These are phyloP conservation scores for Periconia macrospinosa DNA, from an alignment of 2,329 filamentous ascomycete species.

Conservation along the genomic window DNA sequence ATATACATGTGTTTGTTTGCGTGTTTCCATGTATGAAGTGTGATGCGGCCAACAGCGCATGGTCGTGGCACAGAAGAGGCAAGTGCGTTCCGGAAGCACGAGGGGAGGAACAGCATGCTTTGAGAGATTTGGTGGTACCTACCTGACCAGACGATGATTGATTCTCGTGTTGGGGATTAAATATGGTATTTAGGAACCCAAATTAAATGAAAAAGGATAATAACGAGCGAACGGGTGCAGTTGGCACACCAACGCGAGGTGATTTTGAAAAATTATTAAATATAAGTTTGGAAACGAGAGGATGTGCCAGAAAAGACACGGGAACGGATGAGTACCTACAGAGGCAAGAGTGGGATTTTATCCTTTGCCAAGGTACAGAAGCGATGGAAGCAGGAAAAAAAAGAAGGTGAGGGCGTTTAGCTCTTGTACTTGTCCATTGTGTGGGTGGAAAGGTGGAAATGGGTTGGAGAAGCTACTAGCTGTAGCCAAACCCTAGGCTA, in stretches of 20 bases:
- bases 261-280: not conserved
- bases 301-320: slow-evolving; percentile 3
- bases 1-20: not conserved
- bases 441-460: not conserved
- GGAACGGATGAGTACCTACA: slow-evolving; percentile 8
- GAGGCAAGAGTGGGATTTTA: slow-evolving; percentile 24
- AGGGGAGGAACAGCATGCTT: too few species aligned
- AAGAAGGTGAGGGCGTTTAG: slow-evolving; percentile 5
- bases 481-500: not conserved
- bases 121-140: not conserved
- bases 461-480: not conserved
- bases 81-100: not conserved
- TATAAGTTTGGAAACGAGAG: slow-evolving; percentile 1
- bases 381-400: slow-evolving; percentile 15
- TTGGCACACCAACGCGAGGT: not conserved
- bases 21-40: not conserved
- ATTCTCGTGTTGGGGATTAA: not conserved
- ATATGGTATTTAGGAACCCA: not conserved
- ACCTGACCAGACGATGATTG: not conserved
- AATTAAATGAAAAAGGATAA: not conserved
- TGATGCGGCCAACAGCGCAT: not conserved
- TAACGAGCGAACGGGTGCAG: not conserved
- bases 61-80: not conserved
- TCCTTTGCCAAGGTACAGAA: slow-evolving; percentile 22
- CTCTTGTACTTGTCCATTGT: not conserved